phyloP scores from a whole-genome alignment of 179 eudicot species.

The Monotropa hypopitys region DNA sequence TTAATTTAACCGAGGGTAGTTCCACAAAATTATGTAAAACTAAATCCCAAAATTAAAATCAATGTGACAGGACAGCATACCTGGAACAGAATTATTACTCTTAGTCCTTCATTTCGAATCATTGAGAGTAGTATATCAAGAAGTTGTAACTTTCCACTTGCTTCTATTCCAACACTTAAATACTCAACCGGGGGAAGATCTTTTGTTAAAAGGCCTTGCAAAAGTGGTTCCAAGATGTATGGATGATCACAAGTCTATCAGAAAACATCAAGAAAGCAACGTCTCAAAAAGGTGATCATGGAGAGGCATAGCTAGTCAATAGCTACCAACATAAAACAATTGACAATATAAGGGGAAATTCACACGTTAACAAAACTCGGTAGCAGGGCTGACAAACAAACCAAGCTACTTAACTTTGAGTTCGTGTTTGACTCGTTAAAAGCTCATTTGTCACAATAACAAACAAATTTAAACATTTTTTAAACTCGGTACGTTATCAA shows the following conservation, averaged over 20 bases:
- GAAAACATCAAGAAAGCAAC: conserved; percentile 2
- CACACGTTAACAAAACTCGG: not conserved
- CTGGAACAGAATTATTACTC: conserved; percentile 73
- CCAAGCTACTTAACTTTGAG: too few species aligned
- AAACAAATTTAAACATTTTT: too few species aligned
- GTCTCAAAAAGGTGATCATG: not conserved
- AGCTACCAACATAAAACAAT: not conserved
- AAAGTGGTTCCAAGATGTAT: conserved; percentile 36
- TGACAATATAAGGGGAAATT: not conserved
- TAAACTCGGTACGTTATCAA: too few species aligned
- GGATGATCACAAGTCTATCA: conserved; percentile 93
- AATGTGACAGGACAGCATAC: conserved; percentile 22
- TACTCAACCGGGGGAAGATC: conserved; percentile 20
- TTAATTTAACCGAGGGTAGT: not conserved
- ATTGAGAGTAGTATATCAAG: conserved; percentile 57
- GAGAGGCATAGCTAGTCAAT: not conserved
- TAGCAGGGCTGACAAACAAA: not conserved
- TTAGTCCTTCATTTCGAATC: conserved; percentile 33
- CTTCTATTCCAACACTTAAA: conserved; percentile 62
- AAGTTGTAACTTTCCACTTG: conserved; percentile 76
- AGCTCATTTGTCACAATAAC: too few species aligned
- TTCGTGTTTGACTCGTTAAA: too few species aligned
- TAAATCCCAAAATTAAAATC: not conserved
- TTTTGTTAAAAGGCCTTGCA: conserved; percentile 38
- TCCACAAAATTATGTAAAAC: not conserved